A percentile compares a stretch with the other conserved stretches of the same genome.
These are phyloP conservation scores for Pharnaceum exiguum DNA, from an alignment of 148 eudicot genomes.

Conservation along the genomic window DNA sequence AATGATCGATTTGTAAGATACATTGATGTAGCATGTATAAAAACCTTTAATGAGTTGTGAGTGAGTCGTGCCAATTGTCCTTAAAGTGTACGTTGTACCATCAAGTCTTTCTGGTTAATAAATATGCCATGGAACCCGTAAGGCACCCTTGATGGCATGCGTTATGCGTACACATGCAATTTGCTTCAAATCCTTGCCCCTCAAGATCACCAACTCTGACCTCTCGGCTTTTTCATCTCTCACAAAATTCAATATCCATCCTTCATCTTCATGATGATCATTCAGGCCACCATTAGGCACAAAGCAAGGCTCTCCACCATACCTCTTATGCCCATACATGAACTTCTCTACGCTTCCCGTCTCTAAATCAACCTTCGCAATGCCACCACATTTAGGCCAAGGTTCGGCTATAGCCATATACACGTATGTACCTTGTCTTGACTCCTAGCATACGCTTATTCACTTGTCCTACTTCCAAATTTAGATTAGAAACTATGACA, in stretches of 20 bases:
- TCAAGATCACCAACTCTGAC: constrained; percentile 43
- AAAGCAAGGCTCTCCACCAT: constrained; percentile 59
- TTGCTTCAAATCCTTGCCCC: constrained; percentile 39
- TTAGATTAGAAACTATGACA: constrained; percentile 32
- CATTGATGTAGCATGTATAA: too few relatives aligned
- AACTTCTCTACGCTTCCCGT: constrained; percentile 35
- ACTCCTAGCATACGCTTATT: constrained; percentile 30
- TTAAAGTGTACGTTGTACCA: too few relatives aligned
- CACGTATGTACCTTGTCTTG: constrained; percentile 30
- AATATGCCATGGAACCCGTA: constrained; percentile 72
- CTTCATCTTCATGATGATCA: constrained; percentile 38
- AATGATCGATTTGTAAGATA: too few relatives aligned
- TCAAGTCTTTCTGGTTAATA: constrained; percentile 20
- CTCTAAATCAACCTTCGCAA: constrained; percentile 49
- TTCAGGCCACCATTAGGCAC: background rate
- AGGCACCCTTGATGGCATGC: constrained; percentile 56
- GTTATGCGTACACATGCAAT: constrained; percentile 32
- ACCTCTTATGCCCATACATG: constrained; percentile 35
- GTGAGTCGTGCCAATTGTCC: too few relatives aligned
- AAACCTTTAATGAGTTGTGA: too few relatives aligned
- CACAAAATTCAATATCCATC: constrained; percentile 30
- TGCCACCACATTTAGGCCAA: constrained; percentile 56
- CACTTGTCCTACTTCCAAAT: constrained; percentile 53
- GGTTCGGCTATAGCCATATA: constrained; percentile 59
- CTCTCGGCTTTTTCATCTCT: constrained; percentile 36